Evolutionary conservation across 805 yeast species (phyloP), one percentile per base, ranked within the genome.

Genomic region (Lipomyces lipofer): DNA sequence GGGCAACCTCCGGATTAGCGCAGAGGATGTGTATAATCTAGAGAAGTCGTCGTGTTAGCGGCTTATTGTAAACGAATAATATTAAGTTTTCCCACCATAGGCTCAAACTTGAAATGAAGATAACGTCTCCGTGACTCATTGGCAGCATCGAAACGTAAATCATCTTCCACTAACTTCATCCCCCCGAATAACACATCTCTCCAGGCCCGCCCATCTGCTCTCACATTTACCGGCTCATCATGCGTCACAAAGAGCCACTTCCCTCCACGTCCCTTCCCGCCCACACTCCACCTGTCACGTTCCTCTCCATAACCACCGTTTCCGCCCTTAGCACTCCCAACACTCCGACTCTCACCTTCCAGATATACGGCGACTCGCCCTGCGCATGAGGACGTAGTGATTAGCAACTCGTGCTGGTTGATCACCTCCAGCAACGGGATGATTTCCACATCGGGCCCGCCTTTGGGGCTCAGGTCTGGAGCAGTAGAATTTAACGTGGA

Each of bases 181-280:
- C 53, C 29, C 54, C 63, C 42, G 64, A 65, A 1, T 56, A 48
- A 50, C 61, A 58, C 52, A 68, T 58, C 51, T 73, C 67, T 13
- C 73, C 62, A 17, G 60, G 35, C 15, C 29, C 21, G 12, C 6
- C 49, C 42, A 7, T 12, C 15, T 7, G 12, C 52, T 12, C 13
- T 7, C 9, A 27, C 15, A 10, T n/a, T 39, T n/a, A 49, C 30
- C 13, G 52, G 45, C 33, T 10, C 43, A 42, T 84, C 82, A 66
- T 89, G 96, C 0, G 89, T 80, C 1, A 89, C 88, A 71, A 80
- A 88, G 10, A 88, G 65, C 96, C 96, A 89, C 52, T 76, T 76
- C 0, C 96, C 96, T 44, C 89, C 88, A 48, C 83, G 81, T 8
- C 96, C 96, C 66, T 89, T 89, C 3, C 95, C 88, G 1, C 95